These are phyloP conservation scores for Megacollybia marginata DNA, from an alignment of 768 basidiomycete species.

Conservation along the genomic window DNA sequence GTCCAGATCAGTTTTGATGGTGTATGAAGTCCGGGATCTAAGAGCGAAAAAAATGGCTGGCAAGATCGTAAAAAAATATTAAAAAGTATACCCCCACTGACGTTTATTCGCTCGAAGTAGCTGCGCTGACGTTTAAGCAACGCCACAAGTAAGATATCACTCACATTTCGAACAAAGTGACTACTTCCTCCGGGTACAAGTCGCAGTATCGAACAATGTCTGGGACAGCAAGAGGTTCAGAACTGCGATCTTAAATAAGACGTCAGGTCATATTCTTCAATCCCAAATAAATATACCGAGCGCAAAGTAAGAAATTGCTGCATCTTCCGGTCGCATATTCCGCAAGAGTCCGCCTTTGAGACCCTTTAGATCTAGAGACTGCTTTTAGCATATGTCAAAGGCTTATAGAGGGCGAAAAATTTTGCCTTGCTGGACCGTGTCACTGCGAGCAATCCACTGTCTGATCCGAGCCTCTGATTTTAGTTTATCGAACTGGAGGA, in stretches of 20 bases:
- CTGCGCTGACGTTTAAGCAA: no score
- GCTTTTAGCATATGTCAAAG: no score
- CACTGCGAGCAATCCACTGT: slow-evolving; percentile 30
- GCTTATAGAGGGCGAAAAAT: neutral
- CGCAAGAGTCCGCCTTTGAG: neutral
- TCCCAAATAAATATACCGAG: slow-evolving; percentile 17
- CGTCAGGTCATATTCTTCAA: no score
- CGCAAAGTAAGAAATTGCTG: slow-evolving; percentile 26
- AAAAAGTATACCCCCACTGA: no score
- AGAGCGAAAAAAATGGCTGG: slow-evolving; percentile 50
- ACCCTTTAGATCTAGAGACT: no score
- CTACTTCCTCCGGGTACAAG: slow-evolving; percentile 44
- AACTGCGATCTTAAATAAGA: no score
- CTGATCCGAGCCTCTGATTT: slow-evolving; percentile 32
- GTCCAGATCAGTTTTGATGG: slow-evolving; percentile 45
- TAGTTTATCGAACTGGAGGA: slow-evolving; percentile 36
- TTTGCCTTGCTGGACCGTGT: slow-evolving; percentile 5
- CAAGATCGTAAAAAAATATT: neutral
- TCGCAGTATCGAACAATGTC: slow-evolving; percentile 40
- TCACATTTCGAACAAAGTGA: slow-evolving; percentile 45
- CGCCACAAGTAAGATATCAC: slow-evolving; percentile 8
- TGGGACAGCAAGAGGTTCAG: slow-evolving; percentile 22
- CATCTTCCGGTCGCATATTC: slow-evolving; percentile 26
- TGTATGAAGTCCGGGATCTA: slow-evolving; percentile 51
- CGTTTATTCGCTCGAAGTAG: no score